A percentile compares a stretch with the other conserved stretches of the same genome.
These are phyloP conservation scores for Fusarium dimerum DNA, from an alignment of 2,329 filamentous ascomycete genomes.

Conservation along the genomic window DNA sequence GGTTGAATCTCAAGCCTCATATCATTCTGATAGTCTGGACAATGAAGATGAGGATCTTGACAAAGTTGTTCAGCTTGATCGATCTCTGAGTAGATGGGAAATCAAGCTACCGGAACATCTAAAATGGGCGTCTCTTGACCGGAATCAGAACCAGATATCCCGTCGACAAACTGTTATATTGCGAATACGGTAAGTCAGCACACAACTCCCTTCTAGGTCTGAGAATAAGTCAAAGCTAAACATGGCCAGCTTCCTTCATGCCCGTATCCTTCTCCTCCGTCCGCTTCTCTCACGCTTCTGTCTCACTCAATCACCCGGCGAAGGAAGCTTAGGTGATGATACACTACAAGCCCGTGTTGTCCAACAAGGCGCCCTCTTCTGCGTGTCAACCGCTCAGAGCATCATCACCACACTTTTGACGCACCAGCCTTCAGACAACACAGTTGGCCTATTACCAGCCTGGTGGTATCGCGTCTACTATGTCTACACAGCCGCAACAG, in stretches of 20 bases:
- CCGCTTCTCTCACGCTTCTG: constrained; percentile 37
- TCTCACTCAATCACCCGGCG: constrained; percentile 21
- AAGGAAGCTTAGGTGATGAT: constrained; percentile 12
- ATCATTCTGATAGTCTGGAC: constrained; percentile 2
- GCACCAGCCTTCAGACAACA: constrained; percentile 33
- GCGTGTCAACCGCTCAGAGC: constrained; percentile 35
- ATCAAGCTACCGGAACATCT: constrained; percentile 29
- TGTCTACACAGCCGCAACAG: constrained; percentile 38
- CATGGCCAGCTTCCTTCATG: constrained; percentile 33
- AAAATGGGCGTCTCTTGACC: constrained; percentile 15
- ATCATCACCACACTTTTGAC: constrained; percentile 33
- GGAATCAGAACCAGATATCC: constrained; percentile 26
- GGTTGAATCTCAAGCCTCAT: constrained; percentile 4
- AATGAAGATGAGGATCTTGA: constrained; percentile 30
- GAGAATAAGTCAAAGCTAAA: not conserved
- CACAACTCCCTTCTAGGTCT: not conserved
- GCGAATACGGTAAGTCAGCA: constrained; percentile 31
- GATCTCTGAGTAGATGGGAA: constrained; percentile 35
- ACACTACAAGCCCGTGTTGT: constrained; percentile 31
- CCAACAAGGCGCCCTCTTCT: constrained; percentile 36
- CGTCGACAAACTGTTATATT: constrained; percentile 36
- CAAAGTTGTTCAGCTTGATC: constrained; percentile 34
- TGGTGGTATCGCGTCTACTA: constrained; percentile 44
- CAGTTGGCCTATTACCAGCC: constrained; percentile 36
- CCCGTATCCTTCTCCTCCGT: constrained; percentile 35